These are phyloP conservation scores for Trichoderma sp. DNA, from an alignment of 2,329 filamentous ascomycete species.

Conservation along the genomic window DNA sequence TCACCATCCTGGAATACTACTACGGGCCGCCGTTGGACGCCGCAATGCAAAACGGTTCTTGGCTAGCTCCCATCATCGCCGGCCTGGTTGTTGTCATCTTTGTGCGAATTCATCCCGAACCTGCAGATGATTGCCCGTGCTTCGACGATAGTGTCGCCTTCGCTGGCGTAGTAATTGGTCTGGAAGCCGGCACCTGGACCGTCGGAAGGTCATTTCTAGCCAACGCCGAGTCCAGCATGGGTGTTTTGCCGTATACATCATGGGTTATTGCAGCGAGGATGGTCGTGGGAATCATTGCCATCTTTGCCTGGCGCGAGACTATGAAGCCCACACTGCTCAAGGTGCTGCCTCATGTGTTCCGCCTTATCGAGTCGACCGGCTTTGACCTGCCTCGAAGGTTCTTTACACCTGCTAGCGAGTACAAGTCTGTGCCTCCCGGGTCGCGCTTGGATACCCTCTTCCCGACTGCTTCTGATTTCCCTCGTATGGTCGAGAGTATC, in stretches of 20 bases:
- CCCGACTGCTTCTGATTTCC: slow-evolving; percentile 83
- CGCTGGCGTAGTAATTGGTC: slow-evolving; percentile 81
- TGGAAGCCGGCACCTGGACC: slow-evolving; percentile 81
- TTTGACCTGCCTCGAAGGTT: slow-evolving; percentile 81
- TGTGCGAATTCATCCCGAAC: slow-evolving; percentile 89
- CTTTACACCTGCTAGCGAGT: slow-evolving; percentile 87
- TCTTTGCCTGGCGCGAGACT: slow-evolving; percentile 85
- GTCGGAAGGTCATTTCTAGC: slow-evolving; percentile 56
- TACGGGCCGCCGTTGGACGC: slow-evolving; percentile 62
- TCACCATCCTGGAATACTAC: slow-evolving; percentile 58
- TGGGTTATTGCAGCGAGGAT: slow-evolving; percentile 63
- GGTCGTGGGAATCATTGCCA: slow-evolving; percentile 72
- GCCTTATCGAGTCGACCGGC: slow-evolving; percentile 75
- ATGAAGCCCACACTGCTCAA: slow-evolving; percentile 82
- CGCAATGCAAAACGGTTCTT: slow-evolving; percentile 64
- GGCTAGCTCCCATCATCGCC: slow-evolving; percentile 61
- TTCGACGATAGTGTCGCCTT: slow-evolving; percentile 96
- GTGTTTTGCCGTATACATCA: slow-evolving; percentile 64
- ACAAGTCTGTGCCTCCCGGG: slow-evolving; percentile 72
- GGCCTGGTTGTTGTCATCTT: slow-evolving; percentile 67
- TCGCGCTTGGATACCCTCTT: slow-evolving; percentile 78
- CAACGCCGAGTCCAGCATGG: slow-evolving; percentile 55
- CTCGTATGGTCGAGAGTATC: slow-evolving; percentile 75
- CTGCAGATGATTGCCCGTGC: slow-evolving; percentile 93
- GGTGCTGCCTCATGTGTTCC: slow-evolving; percentile 79